Conservation (phyloP, 805 yeast genomes). For the Candida cerambycidarum region DNA sequence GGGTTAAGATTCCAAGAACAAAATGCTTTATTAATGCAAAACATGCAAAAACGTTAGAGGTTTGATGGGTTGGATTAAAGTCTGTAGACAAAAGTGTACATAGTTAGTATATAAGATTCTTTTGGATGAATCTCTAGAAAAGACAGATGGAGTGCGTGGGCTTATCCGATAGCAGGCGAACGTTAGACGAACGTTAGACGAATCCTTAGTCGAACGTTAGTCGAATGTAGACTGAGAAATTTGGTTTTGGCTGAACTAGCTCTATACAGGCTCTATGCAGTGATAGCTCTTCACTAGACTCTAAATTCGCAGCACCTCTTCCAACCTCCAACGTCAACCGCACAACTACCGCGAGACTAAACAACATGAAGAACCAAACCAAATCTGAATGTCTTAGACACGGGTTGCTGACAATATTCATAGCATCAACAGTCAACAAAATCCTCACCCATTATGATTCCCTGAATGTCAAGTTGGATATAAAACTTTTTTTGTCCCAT, state of each 20-base stretch:
- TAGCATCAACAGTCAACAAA: conserved; percentile 16
- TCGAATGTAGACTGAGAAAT: too few species aligned
- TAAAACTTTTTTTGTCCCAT: conserved; percentile 11
- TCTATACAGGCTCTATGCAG: too few species aligned
- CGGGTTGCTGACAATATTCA: conserved; percentile 14
- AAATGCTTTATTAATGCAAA: conserved; percentile 77
- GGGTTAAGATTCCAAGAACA: conserved; percentile 99
- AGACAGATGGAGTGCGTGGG: too few species aligned
- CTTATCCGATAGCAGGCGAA: too few species aligned
- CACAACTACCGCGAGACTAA: neutral
- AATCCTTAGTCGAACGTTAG: too few species aligned
- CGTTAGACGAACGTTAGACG: too few species aligned
- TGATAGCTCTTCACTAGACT: too few species aligned
- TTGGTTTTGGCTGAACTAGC: too few species aligned
- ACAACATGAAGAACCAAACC: neutral
- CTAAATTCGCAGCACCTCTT: too few species aligned
- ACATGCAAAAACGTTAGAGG: conserved; percentile 40
- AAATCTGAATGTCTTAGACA: conserved; percentile 12
- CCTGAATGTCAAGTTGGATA: conserved; percentile 11
- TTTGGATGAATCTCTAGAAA: neutral
- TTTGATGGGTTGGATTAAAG: neutral
- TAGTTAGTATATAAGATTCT: conserved; percentile 6
- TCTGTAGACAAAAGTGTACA: conserved; percentile 3
- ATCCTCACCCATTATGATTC: conserved; percentile 9
- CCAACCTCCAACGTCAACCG: too few species aligned